Conservation (phyloP, 2,329 filamentous ascomycete genomes). For the Hymenoscyphus salicellus region DNA sequence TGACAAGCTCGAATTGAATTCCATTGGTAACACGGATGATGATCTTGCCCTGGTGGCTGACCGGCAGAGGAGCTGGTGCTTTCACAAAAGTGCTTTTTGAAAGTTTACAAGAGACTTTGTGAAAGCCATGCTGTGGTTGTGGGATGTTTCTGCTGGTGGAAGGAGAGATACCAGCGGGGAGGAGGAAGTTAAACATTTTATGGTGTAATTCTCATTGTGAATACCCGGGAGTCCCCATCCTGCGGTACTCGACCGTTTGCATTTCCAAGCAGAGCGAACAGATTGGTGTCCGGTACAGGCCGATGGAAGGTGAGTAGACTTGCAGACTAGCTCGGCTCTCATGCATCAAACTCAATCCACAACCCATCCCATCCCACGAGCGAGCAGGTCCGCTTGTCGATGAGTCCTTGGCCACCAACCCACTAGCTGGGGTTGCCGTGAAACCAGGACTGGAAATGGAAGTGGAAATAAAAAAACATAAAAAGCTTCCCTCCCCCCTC, state of each 20-base stretch:
- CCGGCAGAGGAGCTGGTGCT: not conserved
- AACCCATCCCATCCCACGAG: not conserved
- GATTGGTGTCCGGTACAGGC: conserved; percentile 13
- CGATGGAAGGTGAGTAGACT: conserved; percentile 2
- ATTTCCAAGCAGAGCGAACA: not conserved
- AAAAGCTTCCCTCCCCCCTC: conserved; percentile 6
- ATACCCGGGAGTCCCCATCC: not conserved
- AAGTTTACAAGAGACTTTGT: not conserved
- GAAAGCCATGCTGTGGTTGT: not conserved
- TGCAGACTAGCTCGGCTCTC: conserved; percentile 2
- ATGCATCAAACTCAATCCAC: not conserved
- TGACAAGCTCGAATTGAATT: not conserved
- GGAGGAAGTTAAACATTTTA: not conserved
- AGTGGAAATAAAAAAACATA: conserved; percentile 8
- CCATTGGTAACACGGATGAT: not conserved
- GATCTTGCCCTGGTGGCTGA: not conserved
- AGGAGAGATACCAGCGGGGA: not conserved
- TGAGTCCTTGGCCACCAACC: not conserved
- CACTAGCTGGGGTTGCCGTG: conserved; percentile 1
- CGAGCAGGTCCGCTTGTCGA: conserved; percentile 1
- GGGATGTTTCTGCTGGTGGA: not conserved
- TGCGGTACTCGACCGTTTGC: too few relatives aligned
- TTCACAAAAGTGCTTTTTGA: not conserved
- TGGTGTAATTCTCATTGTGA: not conserved
- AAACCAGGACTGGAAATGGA: not conserved